These are phyloP conservation scores for Linum tenue DNA, from an alignment of 345 rosid species.

Conservation along the genomic window DNA sequence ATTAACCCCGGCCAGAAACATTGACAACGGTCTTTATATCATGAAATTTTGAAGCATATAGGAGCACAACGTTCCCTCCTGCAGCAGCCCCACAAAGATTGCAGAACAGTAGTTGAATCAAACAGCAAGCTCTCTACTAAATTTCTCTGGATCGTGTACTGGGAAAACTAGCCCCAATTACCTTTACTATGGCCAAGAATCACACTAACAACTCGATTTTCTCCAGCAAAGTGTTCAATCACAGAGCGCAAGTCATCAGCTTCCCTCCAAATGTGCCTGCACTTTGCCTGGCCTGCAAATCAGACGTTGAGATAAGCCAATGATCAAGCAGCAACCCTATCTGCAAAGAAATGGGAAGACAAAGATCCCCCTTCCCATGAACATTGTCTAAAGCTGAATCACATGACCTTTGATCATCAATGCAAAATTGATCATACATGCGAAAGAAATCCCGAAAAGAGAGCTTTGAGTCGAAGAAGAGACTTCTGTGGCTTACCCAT, in stretches of 20 bases:
- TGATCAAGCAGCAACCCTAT: background rate
- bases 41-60: slow-evolving; percentile 27
- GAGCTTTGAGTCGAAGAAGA: background rate
- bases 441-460: no score
- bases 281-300: background rate
- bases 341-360: slow-evolving; percentile 4
- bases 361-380: background rate
- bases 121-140: no score
- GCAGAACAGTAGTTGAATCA: background rate
- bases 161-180: background rate
- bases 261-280: slow-evolving; percentile 1
- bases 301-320: background rate
- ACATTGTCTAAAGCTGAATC: no score
- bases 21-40: slow-evolving; percentile 19
- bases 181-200: background rate
- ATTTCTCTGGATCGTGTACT: no score
- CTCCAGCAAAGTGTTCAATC: background rate
- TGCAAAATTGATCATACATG: no score
- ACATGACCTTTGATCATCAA: no score
- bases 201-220: background rate
- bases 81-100: background rate
- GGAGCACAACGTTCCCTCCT: slow-evolving; percentile 21
- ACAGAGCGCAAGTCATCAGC: background rate
- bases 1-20: slow-evolving; percentile 30
- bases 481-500: slow-evolving; percentile 12